Evolutionary conservation across 1,139 yeast genomes (phyloP).

Genomic region (Debaryomyces robertsiae): DNA sequence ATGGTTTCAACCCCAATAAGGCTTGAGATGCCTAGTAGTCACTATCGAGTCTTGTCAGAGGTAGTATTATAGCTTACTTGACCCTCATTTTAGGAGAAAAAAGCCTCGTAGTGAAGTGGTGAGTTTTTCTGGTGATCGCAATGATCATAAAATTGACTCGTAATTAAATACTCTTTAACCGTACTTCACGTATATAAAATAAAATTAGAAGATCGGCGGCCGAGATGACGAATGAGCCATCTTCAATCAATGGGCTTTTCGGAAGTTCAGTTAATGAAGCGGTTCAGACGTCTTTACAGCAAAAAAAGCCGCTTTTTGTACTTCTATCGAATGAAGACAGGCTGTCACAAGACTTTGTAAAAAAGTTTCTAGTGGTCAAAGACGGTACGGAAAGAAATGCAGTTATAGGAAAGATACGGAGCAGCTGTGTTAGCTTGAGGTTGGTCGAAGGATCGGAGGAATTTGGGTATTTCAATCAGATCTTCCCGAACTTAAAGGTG

Average conservation of each 20-base stretch:
- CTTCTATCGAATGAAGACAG: constrained; percentile 30
- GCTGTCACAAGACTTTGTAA: constrained; percentile 27
- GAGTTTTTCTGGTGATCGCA: no score
- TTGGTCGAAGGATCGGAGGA: constrained; percentile 49
- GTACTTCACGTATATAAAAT: no score
- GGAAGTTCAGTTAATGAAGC: constrained; percentile 39
- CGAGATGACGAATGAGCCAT: constrained; percentile 1
- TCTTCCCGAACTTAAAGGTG: constrained; percentile 46
- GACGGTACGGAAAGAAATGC: constrained; percentile 10
- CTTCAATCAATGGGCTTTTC: constrained; percentile 3
- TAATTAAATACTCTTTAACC: no score
- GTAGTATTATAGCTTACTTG: no score
- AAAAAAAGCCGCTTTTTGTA: constrained; percentile 45
- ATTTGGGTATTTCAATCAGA: constrained; percentile 49
- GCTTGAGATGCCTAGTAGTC: no score
- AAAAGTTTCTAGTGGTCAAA: constrained; percentile 15
- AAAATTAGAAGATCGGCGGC: neutral
- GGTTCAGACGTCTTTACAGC: constrained; percentile 37
- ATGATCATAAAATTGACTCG: no score
- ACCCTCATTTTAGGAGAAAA: no score
- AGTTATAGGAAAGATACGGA: constrained; percentile 6
- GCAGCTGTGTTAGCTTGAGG: constrained; percentile 44
- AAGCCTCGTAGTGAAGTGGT: no score
- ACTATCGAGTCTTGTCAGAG: no score
- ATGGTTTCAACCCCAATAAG: no score